Conservation (phyloP, 306 rosid species). For the Delonix regia region DNA sequence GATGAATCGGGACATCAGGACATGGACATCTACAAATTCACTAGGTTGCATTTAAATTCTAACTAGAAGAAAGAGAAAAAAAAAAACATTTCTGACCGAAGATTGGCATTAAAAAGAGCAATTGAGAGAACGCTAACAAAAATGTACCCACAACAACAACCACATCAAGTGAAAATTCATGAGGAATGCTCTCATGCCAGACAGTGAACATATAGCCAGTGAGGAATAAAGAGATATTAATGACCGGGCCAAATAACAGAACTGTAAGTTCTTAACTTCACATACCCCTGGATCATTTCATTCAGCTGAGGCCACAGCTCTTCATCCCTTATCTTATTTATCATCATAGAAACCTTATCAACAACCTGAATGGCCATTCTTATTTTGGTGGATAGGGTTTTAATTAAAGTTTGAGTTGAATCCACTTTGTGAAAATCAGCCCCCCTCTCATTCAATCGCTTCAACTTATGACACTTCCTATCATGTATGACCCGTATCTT, state of each 20-base stretch:
- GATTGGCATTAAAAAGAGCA: background rate
- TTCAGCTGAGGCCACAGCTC: slow-evolving; percentile 88
- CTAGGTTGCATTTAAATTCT: background rate
- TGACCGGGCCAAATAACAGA: background rate
- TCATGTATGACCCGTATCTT: slow-evolving; percentile 88
- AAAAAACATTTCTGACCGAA: background rate
- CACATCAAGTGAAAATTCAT: slow-evolving; percentile 23
- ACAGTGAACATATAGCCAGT: background rate
- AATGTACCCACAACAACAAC: slow-evolving; percentile 16
- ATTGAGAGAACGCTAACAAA: background rate
- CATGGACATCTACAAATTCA: background rate
- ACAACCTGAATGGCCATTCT: slow-evolving; percentile 91
- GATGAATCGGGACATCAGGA: background rate
- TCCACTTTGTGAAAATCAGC: slow-evolving; percentile 82
- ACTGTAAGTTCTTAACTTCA: background rate
- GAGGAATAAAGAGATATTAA: background rate
- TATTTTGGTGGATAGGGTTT: slow-evolving; percentile 82
- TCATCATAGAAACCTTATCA: slow-evolving; percentile 78
- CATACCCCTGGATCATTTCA: slow-evolving; percentile 72
- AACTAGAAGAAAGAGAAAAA: background rate
- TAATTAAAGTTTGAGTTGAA: slow-evolving; percentile 59
- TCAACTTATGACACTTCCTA: slow-evolving; percentile 73
- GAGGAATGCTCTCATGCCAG: background rate
- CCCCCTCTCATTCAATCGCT: slow-evolving; percentile 75
- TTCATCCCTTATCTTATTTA: slow-evolving; percentile 88